Base-by-base conservation (phyloP, 2,329 filamentous ascomycete species). In the Xenoacremonium recifei region DNA sequence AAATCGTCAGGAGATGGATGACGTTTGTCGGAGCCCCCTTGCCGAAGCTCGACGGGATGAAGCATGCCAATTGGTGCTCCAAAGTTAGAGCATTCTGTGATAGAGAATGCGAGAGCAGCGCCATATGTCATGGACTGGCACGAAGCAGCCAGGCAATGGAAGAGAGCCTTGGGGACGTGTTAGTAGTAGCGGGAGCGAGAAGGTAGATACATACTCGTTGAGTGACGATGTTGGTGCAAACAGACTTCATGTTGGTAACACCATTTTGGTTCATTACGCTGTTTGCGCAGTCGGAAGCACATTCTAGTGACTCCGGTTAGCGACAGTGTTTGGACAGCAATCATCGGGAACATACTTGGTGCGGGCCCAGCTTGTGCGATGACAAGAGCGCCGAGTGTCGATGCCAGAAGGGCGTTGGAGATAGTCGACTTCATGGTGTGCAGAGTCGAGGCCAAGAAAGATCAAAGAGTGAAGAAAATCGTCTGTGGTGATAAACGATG, bases 401-500 rank as follows among this genome's bases (percentile, higher is more conserved):
- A 41, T 16, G 55, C 21, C 13, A 56, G 31, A 21, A 52, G 39
- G 37, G 38, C 32, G 10, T 27, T 9, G 15, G 35, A 27, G 36
- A 50, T 21, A 12, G n/a, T 30, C 21, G 43, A 21, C 40, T 50
- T 57, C 61, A 64, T 65, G 41, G 36, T 47, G 37, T 18, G 17
- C 16, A 30, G 30, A 40, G 16, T 36, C 21, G 17, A 31, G 18
- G 21, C 33, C 18, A 21, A 17, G 5, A 21, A 15, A 42, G 48
- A 48, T 35, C 30, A 46, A 45, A 37, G 40, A 36, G 35, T 47
- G 45, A 45, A 35, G 35, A n/a, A 53, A 53, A 57, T 51, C 50
- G 55, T 42, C 52, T 48, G 53, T 54, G 50, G 51, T 52, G 43
- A 46, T 56, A 59, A 62, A 62, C 54, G 59, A 60, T 61, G 50